Base-by-base conservation (phyloP, 1,284 basidiomycete genomes). In the Ustilago crameri region DNA sequence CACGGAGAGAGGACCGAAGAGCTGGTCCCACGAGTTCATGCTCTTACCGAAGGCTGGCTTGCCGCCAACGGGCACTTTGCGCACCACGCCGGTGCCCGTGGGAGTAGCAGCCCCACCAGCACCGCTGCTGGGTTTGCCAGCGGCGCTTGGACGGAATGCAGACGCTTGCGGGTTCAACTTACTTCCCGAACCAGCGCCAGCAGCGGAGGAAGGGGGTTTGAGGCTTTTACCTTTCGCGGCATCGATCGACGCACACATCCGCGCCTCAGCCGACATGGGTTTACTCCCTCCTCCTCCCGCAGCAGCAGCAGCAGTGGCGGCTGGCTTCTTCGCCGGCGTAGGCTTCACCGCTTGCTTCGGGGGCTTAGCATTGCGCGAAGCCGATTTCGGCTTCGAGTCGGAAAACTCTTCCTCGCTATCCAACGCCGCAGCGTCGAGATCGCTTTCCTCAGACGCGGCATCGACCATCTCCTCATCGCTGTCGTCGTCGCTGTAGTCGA, bases 1-100 rank as follows among this genome's bases (percentile, higher is more conserved):
- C 9, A 64, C 70, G 1, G 64, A 64, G 5, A 67, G 23, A 27
- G 48, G 45, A 37, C 70, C 70, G 30, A 73, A 73, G 22, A 73
- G 70, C 38, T 68, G 64, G 49, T 73, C 70, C 70, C 70, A 73
- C 20, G 64, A 60, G 3, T 42, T 57, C 63, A 73, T 73, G 51
- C 46, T 56, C 52, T 68, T 73, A n/a, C 70, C 70, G 26, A 73
- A 73, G 2, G 57, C 62, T 0, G 57, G 64, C 56, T 67, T 67
- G 34, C 47, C 62, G 43, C 45, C 24, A 27, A 47, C 46, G 3
- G 53, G 15, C 1, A 56, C 56, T 32, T 66, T 66, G 34, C 15
- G 47, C 17, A 35, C 47, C 2, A 47, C 46, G 14, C 43, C 17
- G 4, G 51, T 37, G 27, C 24, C n/a, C 12, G 34, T 14, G 5